phyloP scores from a whole-genome alignment of 495 filamentous ascomycete genomes.

The Penicillium argentinense region DNA sequence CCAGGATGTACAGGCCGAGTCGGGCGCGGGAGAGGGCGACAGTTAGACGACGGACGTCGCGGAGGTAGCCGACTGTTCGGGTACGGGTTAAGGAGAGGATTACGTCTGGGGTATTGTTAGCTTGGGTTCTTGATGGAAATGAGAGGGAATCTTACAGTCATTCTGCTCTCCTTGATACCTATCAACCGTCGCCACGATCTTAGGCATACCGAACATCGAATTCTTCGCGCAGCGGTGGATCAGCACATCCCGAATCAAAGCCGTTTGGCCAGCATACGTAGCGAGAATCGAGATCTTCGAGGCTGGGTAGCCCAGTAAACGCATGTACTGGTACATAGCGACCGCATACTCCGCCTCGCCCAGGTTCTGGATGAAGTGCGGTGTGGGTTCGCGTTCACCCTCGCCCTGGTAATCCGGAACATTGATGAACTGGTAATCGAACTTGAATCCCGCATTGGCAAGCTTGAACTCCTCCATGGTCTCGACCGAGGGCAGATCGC shows the following conservation, averaged over 20 bases:
- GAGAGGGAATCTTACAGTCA: conserved; percentile 67
- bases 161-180: conserved; percentile 99
- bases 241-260: conserved; percentile 87
- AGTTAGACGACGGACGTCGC: conserved; percentile 89
- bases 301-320: conserved; percentile 92
- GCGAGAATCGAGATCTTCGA: conserved; percentile 86
- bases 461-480: conserved; percentile 66
- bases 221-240: conserved; percentile 81
- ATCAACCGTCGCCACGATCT: conserved; percentile 90
- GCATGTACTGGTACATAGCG: conserved; percentile 96
- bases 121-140: too few relatives aligned
- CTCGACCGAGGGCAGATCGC: conserved; percentile 74
- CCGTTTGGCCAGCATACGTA: conserved; percentile 93
- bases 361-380: conserved; percentile 96
- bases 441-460: conserved; percentile 89
- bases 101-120: too few relatives aligned
- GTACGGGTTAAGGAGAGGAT: conserved; percentile 91
- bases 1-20: conserved; percentile 89
- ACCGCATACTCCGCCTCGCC: conserved; percentile 97
- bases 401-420: conserved; percentile 90
- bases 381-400: conserved; percentile 88
- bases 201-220: conserved; percentile 84
- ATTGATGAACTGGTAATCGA: conserved; percentile 96
- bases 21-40: conserved; percentile 95
- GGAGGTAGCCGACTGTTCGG: conserved; percentile 85